phyloP scores from a whole-genome alignment of 441 rosid species.

The Eutrema salsugineum region DNA sequence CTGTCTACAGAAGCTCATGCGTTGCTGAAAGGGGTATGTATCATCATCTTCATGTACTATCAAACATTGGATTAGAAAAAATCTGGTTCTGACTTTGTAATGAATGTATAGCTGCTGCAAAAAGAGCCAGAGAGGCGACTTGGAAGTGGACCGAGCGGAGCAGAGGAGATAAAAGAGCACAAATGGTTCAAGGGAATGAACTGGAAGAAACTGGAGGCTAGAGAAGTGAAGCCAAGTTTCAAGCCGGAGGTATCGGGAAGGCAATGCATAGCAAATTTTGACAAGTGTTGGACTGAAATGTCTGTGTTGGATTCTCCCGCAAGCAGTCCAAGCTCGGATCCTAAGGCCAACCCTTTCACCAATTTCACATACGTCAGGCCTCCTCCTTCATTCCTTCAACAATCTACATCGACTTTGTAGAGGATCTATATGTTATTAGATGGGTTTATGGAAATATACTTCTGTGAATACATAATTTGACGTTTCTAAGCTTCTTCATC shows the following conservation, averaged over 20 bases:
- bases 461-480: background rate
- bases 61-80: background rate
- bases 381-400: slow-evolving; percentile 53
- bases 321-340: slow-evolving; percentile 62
- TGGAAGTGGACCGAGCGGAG: slow-evolving; percentile 69
- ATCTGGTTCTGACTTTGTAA: background rate
- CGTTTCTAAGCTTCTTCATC: background rate
- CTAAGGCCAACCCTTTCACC: slow-evolving; percentile 56
- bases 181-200: slow-evolving; percentile 88
- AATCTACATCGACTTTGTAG: slow-evolving; percentile 29
- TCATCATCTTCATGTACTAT: background rate
- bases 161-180: slow-evolving; percentile 70
- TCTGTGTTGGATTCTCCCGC: slow-evolving; percentile 76
- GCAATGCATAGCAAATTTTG: slow-evolving; percentile 88
- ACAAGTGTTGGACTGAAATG: slow-evolving; percentile 87
- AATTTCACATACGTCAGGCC: slow-evolving; percentile 78
- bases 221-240: slow-evolving; percentile 75
- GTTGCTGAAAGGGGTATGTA: slow-evolving; percentile 56
- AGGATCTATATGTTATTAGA: background rate
- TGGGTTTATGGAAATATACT: background rate
- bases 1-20: slow-evolving; percentile 61
- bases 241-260: slow-evolving; percentile 76
- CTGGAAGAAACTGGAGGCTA: slow-evolving; percentile 81
- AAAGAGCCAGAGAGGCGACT: slow-evolving; percentile 75
- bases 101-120: slow-evolving; percentile 63